A percentile compares a stretch with the other conserved stretches of the same genome.
Conservation (phyloP, 768 basidiomycete genomes). For the Suillus paluster region DNA sequence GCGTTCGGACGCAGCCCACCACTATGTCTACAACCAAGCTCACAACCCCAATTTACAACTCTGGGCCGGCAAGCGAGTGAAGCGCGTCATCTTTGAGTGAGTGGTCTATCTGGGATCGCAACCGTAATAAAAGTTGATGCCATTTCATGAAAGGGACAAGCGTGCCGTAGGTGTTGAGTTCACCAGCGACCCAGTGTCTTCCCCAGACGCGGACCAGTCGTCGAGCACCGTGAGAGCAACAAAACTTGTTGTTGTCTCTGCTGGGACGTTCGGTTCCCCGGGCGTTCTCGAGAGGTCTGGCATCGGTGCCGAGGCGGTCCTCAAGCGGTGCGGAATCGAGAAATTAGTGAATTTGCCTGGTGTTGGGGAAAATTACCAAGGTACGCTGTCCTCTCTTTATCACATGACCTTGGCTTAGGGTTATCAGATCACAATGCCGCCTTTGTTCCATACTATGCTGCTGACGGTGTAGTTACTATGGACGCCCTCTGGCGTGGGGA, state of each 20-base stretch:
- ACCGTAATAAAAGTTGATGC: not conserved
- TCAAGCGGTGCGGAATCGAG: constrained; percentile 52
- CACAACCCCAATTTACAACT: constrained; percentile 48
- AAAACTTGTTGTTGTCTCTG: constrained; percentile 52
- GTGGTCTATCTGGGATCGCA: constrained; percentile 4
- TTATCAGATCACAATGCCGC: constrained; percentile 35
- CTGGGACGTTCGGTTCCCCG: constrained; percentile 60
- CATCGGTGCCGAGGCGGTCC: constrained; percentile 57
- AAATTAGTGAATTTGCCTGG: constrained; percentile 68
- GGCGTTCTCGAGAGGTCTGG: constrained; percentile 66
- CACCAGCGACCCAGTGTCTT: constrained; percentile 34
- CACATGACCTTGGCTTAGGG: not conserved
- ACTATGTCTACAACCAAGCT: constrained; percentile 53
- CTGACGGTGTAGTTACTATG: constrained; percentile 51
- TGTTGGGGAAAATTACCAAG: constrained; percentile 74
- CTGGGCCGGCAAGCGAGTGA: constrained; percentile 45
- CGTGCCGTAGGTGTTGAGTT: constrained; percentile 56
- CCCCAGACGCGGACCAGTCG: constrained; percentile 27
- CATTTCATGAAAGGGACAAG: constrained; percentile 20
- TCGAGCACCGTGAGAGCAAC: constrained; percentile 39
- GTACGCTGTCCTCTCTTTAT: constrained; percentile 24
- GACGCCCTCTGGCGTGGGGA: constrained; percentile 49
- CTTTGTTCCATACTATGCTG: constrained; percentile 41
- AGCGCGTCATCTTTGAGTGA: constrained; percentile 55
- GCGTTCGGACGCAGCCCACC: constrained; percentile 60